Evolutionary conservation across 805 yeast species (phyloP).

Genomic region (Metschnikowia continentalis): DNA sequence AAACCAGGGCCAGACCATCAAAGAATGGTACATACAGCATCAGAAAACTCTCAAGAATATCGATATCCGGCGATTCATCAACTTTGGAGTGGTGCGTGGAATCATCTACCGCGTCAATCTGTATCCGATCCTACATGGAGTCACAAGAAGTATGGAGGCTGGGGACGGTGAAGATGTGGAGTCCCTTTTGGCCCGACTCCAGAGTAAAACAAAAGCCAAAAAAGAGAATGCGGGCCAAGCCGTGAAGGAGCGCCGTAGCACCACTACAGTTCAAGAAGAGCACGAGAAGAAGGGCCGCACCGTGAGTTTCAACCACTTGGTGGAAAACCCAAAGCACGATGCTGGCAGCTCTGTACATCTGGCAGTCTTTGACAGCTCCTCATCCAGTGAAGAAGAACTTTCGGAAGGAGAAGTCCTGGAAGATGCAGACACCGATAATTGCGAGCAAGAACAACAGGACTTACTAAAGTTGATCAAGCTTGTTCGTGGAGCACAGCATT

Average conservation of each 20-base stretch:
- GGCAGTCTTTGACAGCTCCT: constrained; percentile 17
- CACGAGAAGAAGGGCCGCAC: constrained; percentile 22
- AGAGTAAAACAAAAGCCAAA: constrained; percentile 5
- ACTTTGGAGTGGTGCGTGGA: constrained; percentile 82
- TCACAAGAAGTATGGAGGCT: constrained; percentile 35
- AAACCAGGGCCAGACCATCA: constrained; percentile 70
- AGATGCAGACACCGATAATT: constrained; percentile 4
- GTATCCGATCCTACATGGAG: constrained; percentile 56
- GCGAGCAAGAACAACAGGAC: constrained; percentile 20
- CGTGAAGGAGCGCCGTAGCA: background rate
- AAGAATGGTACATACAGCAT: constrained; percentile 78
- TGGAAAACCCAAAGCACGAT: constrained; percentile 9
- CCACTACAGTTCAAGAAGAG: constrained; percentile 11
- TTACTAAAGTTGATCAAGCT: constrained; percentile 39
- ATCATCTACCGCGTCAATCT: constrained; percentile 76
- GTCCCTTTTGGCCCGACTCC: constrained; percentile 10
- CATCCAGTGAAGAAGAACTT: constrained; percentile 11
- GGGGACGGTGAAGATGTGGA: constrained; percentile 11
- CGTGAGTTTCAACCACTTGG: constrained; percentile 33
- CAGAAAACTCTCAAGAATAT: constrained; percentile 53
- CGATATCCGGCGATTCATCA: constrained; percentile 78
- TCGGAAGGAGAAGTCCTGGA: background rate
- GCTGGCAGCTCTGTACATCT: constrained; percentile 7
- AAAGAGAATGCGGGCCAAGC: background rate
- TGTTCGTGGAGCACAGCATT: constrained; percentile 48